Conservation (phyloP, 202 grass and related monocot species). For the Panicum hallii region DNA sequence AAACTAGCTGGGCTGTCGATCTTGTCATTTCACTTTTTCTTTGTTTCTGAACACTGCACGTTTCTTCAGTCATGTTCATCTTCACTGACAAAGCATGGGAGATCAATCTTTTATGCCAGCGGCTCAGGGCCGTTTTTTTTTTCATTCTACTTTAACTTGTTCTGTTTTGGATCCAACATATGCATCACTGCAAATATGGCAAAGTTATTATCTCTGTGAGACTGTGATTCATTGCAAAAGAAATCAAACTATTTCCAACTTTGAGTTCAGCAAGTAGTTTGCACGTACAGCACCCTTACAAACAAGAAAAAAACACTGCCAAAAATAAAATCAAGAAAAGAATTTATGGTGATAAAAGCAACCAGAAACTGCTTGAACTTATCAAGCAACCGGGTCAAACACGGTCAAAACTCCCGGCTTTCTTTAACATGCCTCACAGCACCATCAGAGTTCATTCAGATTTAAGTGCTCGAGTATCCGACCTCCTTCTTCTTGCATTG, state of each 20-base stretch:
- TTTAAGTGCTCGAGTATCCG: constrained; percentile 56
- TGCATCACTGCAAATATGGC: neutral
- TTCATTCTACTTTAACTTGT: neutral
- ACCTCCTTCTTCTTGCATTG: constrained; percentile 57
- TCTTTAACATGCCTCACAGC: neutral
- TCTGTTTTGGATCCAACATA: neutral
- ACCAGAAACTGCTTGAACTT: constrained; percentile 21
- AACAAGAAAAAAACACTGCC: neutral
- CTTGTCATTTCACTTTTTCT: neutral
- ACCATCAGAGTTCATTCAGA: constrained; percentile 13
- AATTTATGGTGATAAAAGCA: neutral
- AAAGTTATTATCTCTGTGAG: neutral
- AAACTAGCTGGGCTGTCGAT: neutral
- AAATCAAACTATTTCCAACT: constrained; percentile 5
- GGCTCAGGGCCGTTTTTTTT: neutral
- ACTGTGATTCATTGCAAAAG: neutral
- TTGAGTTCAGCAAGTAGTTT: constrained; percentile 20
- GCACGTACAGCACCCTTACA: neutral
- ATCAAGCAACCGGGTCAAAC: constrained; percentile 24
- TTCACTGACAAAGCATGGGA: constrained; percentile 14
- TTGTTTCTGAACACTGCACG: constrained; percentile 22
- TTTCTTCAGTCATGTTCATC: constrained; percentile 37
- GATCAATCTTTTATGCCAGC: neutral
- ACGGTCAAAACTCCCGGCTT: constrained; percentile 29
- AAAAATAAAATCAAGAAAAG: constrained; percentile 30